Evolutionary conservation across 2,329 filamentous ascomycete genomes (phyloP).

Genomic region (Diplocarpon rosae): DNA sequence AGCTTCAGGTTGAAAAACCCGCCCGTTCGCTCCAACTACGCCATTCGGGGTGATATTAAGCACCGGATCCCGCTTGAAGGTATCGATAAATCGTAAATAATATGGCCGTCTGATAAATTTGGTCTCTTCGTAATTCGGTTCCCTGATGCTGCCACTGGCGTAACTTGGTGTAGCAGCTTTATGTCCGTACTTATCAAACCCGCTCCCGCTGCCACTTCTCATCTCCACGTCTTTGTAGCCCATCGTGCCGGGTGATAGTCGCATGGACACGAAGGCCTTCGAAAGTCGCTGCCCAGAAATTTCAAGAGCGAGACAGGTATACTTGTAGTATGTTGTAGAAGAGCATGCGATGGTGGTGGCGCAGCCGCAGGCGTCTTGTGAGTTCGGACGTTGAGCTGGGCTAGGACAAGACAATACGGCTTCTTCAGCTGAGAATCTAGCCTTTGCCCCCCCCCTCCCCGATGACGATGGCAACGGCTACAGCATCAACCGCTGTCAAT

Average conservation of each 20-base stretch:
- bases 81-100: slow-evolving; percentile 16
- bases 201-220: slow-evolving; percentile 1
- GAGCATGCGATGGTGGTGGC: neutral
- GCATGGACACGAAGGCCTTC: neutral
- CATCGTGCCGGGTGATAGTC: neutral
- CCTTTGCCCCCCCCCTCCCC: neutral
- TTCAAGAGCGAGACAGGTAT: neutral
- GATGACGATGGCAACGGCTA: neutral
- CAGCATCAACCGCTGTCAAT: neutral
- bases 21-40: slow-evolving; percentile 20
- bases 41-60: slow-evolving; percentile 39
- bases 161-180: slow-evolving; percentile 10
- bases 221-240: slow-evolving; percentile 10
- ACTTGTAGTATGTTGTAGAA: neutral
- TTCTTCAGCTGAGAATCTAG: slow-evolving; percentile 1
- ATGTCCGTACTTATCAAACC: neutral
- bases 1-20: slow-evolving; percentile 49
- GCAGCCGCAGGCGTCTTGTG: neutral
- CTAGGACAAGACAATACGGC: neutral
- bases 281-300: neutral
- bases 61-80: slow-evolving; percentile 23
- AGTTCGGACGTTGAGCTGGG: neutral
- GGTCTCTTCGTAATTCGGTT: slow-evolving; percentile 20
- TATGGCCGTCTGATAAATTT: slow-evolving; percentile 11
- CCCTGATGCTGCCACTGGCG: slow-evolving; percentile 13